A percentile compares a stretch with the other conserved stretches of the same genome.
These are phyloP conservation scores for Neurospora tetraspora DNA, from an alignment of 495 filamentous ascomycete genomes.

Conservation along the genomic window DNA sequence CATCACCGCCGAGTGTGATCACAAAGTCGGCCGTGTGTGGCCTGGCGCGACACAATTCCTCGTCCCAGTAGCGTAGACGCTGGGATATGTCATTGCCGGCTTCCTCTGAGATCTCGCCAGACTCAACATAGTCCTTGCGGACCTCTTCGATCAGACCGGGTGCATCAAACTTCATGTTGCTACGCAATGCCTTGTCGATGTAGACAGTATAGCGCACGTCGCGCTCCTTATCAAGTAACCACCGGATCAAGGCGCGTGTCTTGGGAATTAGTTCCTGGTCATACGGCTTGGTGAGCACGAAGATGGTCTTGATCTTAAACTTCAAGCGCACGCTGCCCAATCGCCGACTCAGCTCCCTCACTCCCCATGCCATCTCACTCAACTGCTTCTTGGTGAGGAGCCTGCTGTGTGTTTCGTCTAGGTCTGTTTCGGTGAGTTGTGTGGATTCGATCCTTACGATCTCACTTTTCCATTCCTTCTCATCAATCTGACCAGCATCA, in stretches of 20 bases:
- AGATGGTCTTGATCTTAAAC: conserved; percentile 71
- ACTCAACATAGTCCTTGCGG: conserved; percentile 17
- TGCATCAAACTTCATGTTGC: conserved; percentile 62
- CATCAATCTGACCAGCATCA: conserved; percentile 31
- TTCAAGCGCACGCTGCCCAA: conserved; percentile 69
- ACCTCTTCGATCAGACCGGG: conserved; percentile 45
- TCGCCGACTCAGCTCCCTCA: conserved; percentile 80
- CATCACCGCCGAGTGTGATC: conserved; percentile 90
- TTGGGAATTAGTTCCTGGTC: conserved; percentile 72
- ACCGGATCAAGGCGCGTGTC: conserved; percentile 67
- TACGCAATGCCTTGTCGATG: conserved; percentile 64
- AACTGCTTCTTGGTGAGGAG: conserved; percentile 88
- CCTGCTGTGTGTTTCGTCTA: conserved; percentile 31
- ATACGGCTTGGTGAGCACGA: conserved; percentile 80
- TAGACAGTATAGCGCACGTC: conserved; percentile 63
- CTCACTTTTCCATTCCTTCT: conserved; percentile 31
- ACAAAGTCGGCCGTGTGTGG: conserved; percentile 92
- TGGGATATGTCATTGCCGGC: conserved; percentile 44
- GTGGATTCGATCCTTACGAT: conserved; percentile 19
- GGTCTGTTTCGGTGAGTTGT: conserved; percentile 1
- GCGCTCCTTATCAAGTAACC: conserved; percentile 74
- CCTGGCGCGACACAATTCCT: conserved; percentile 59
- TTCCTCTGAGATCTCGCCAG: conserved; percentile 13
- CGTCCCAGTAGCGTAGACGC: conserved; percentile 74
- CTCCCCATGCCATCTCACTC: conserved; percentile 91